Evolutionary conservation across 441 rosid species (phyloP), one percentile per base, ranked within the genome.

Genomic region (Syzygium syzygioides): DNA sequence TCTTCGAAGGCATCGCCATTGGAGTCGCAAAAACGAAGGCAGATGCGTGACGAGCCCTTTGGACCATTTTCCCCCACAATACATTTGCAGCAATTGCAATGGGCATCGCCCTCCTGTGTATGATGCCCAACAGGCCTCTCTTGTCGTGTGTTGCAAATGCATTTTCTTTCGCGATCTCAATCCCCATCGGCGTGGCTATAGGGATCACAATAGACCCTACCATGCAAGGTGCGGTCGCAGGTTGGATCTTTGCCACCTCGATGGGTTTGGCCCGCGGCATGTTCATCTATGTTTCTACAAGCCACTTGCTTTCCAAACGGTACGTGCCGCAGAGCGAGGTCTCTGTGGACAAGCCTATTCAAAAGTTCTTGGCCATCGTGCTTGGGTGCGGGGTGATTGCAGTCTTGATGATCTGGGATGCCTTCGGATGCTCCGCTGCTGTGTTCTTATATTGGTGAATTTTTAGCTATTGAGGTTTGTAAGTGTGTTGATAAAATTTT

Each of bases 1-100:
- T 96, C 1, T 96, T 96, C 56, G 96, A 95, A 89, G 99, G 99
- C 86, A 95, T 96, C 56, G 98, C 98, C 1, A 95, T 95, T 9
- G 98, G 99, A 85, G 94, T 95, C 50, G 95, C 96, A 34, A 92
- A 93, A 91, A 93, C 93, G 0, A 56, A 93, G 86, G 88, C 91
- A 15, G 96, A 96, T 79, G 99, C 98, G 6, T 97, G 96, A 96
- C 95, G 88, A 92, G 96, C 97, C 41, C 79, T 95, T 28, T 95
- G 99, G 97, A 96, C 99, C 7, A 94, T 96, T 89, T 88, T 90
- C 20, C 90, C 95, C 85, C 95, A 95, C 94, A 95, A 94, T 93
- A 88, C 95, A 88, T 96, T 96, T 89, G 99, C 99, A 66, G 99
- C 98, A 1, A 90, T 96, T n/a, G 98, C 97, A 19, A 96, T 95